Conservation (phyloP, 306 rosid species). For the Citrullus colocynthis region DNA sequence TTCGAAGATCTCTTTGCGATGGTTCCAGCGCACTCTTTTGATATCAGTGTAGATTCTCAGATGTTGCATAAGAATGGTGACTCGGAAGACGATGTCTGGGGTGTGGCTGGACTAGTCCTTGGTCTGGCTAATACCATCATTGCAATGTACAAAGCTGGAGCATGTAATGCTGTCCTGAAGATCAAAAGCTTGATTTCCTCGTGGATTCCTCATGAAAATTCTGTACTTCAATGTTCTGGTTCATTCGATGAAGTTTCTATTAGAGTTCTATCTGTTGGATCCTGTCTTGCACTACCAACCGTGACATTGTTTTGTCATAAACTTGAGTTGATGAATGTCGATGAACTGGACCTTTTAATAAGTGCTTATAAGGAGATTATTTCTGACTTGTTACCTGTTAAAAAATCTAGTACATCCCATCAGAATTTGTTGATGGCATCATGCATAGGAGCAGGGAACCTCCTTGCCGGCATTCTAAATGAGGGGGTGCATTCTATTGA, state of each 20-base stretch:
- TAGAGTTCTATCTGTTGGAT: slow-evolving; percentile 59
- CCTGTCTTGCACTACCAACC: slow-evolving; percentile 80
- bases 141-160: slow-evolving; percentile 67
- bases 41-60: slow-evolving; percentile 20
- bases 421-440: slow-evolving; percentile 79
- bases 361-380: slow-evolving; percentile 53
- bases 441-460: slow-evolving; percentile 78
- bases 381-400: slow-evolving; percentile 52
- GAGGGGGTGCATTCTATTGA: slow-evolving; percentile 64
- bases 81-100: slow-evolving; percentile 84
- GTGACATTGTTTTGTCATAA: slow-evolving; percentile 60
- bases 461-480: slow-evolving; percentile 43
- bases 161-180: slow-evolving; percentile 54
- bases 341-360: slow-evolving; percentile 43
- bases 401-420: slow-evolving; percentile 38
- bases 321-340: slow-evolving; percentile 60
- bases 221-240: slow-evolving; percentile 22
- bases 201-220: slow-evolving; percentile 56
- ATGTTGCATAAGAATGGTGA: slow-evolving; percentile 34
- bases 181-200: slow-evolving; percentile 54
- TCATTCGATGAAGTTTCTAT: slow-evolving; percentile 23
- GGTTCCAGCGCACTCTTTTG: slow-evolving; percentile 31
- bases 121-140: slow-evolving; percentile 63
- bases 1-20: slow-evolving; percentile 43
- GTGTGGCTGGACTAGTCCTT: slow-evolving; percentile 87